A percentile compares a stretch with the other conserved stretches of the same genome.
These are phyloP conservation scores for Thyridium curvatum DNA, from an alignment of 2,329 filamentous ascomycete species.

Conservation along the genomic window DNA sequence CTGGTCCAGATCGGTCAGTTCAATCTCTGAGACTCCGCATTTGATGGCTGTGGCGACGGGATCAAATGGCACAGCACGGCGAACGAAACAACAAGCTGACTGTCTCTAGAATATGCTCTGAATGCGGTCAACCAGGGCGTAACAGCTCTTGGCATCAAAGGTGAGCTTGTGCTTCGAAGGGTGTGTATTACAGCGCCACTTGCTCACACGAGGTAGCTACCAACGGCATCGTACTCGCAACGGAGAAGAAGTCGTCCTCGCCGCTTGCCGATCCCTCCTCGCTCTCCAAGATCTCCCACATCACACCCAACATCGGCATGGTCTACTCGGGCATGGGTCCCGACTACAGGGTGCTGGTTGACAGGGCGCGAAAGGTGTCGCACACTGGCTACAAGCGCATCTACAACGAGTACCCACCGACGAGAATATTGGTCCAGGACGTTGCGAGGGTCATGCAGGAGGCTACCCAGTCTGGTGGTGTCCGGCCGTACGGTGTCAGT, in stretches of 20 bases:
- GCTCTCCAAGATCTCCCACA: slow-evolving; percentile 92
- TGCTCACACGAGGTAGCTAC: slow-evolving; percentile 56
- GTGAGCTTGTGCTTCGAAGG: slow-evolving; percentile 37
- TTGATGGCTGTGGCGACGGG: slow-evolving; percentile 5
- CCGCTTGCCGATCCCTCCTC: slow-evolving; percentile 93
- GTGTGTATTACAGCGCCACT: background rate
- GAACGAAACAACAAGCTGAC: background rate
- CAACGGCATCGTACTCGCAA: slow-evolving; percentile 97
- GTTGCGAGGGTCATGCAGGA: slow-evolving; percentile 98
- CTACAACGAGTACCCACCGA: slow-evolving; percentile 99
- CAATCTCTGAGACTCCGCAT: slow-evolving; percentile 28
- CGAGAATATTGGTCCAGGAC: slow-evolving; percentile 97
- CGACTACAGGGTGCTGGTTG: slow-evolving; percentile 94
- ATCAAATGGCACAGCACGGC: slow-evolving; percentile 2
- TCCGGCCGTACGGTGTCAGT: slow-evolving; percentile 93
- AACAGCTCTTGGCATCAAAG: slow-evolving; percentile 97
- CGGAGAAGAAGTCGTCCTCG: slow-evolving; percentile 98
- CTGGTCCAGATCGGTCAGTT: slow-evolving; percentile 88
- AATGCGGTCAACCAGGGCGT: slow-evolving; percentile 99
- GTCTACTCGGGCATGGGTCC: slow-evolving; percentile 99
- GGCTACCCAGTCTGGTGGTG: slow-evolving; percentile 95
- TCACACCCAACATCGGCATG: slow-evolving; percentile 99
- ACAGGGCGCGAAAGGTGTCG: slow-evolving; percentile 96
- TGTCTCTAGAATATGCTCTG: slow-evolving; percentile 80
- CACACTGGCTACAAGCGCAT: slow-evolving; percentile 99